Conservation (phyloP, 2,329 filamentous ascomycete genomes). For the Ilyonectria sp. region DNA sequence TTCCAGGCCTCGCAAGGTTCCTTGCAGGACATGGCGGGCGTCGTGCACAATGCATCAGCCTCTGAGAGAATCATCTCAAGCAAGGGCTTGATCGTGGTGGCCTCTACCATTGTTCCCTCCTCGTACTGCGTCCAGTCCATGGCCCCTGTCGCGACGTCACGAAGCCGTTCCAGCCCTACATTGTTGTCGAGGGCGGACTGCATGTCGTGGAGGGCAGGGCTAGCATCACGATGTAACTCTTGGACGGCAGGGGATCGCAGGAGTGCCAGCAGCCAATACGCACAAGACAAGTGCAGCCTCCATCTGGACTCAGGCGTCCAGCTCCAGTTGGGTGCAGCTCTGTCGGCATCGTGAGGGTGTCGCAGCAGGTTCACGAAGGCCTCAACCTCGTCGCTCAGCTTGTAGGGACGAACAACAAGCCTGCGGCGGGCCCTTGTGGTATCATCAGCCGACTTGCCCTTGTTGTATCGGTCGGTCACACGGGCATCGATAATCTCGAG, state of each 20-base stretch:
- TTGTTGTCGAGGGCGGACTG: too few species aligned
- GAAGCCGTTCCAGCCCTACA: too few species aligned
- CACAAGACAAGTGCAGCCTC: slow-evolving; percentile 25
- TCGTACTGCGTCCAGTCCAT: too few species aligned
- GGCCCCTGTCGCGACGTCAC: too few species aligned
- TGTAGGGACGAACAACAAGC: slow-evolving; percentile 24
- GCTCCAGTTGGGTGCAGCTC: neutral
- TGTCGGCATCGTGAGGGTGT: slow-evolving; percentile 6
- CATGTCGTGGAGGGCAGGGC: too few species aligned
- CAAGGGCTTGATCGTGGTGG: too few species aligned
- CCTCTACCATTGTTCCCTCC: too few species aligned
- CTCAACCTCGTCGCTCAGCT: neutral
- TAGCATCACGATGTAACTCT: too few species aligned
- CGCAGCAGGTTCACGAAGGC: slow-evolving; percentile 16
- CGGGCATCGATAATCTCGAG: neutral
- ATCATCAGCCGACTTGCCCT: neutral
- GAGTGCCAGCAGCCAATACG: slow-evolving; percentile 32
- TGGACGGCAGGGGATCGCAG: too few species aligned
- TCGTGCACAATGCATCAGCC: too few species aligned
- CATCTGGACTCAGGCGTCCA: slow-evolving; percentile 17
- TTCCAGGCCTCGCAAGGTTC: neutral
- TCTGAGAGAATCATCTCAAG: too few species aligned
- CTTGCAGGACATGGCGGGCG: slow-evolving; percentile 11
- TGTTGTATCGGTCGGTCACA: slow-evolving; percentile 12
- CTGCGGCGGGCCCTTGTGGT: neutral